Evolutionary conservation across 768 basidiomycete genomes (phyloP).

Genomic region (Suillus subalutaceus): DNA sequence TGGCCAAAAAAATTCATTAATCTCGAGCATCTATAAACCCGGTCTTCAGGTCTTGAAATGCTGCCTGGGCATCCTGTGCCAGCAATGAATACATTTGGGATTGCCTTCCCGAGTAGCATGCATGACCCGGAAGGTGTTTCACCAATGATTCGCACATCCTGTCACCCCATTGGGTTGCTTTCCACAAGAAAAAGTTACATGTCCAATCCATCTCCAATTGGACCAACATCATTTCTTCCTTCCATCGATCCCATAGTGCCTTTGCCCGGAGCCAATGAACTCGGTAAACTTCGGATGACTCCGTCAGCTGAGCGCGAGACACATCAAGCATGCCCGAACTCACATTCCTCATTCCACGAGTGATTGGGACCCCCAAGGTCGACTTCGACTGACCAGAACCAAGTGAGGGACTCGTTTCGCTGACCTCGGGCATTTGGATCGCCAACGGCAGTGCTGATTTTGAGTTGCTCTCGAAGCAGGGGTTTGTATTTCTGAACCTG

Average conservation of each 20-base stretch:
- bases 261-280: slow-evolving; percentile 14
- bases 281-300: slow-evolving; percentile 7
- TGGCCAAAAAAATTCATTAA: not conserved
- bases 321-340: not conserved
- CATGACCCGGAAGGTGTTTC: not conserved
- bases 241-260: slow-evolving; percentile 3
- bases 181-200: not conserved
- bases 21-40: not conserved
- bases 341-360: not conserved
- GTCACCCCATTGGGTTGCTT: not conserved
- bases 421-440: no score
- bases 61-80: not conserved
- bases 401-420: no score
- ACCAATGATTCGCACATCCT: not conserved
- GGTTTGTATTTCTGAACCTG: no score
- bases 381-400: not conserved
- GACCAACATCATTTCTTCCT: slow-evolving; percentile 6
- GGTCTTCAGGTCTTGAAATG: not conserved
- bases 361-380: not conserved
- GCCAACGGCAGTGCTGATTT: no score
- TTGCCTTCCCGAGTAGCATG: not conserved
- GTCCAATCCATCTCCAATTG: not conserved
- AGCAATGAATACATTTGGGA: not conserved
- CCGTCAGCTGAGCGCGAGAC: not conserved
- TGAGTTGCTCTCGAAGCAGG: no score